phyloP scores from a whole-genome alignment of 2,329 filamentous ascomycete species.

The Exophiala oligosperma region DNA sequence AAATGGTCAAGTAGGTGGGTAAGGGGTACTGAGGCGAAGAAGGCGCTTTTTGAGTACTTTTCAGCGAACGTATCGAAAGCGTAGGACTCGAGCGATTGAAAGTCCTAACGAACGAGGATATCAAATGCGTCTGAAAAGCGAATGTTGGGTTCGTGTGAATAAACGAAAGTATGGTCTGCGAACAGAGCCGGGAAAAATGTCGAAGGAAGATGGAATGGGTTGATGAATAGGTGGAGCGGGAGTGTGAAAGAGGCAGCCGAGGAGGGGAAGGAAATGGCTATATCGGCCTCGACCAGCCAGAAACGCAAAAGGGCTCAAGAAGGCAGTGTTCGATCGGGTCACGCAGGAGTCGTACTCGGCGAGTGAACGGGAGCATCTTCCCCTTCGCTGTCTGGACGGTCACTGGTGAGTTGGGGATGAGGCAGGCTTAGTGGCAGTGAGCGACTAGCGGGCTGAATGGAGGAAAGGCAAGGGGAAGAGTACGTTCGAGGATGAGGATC shows the following conservation, averaged over 20 bases:
- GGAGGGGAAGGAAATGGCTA: slow-evolving; percentile 27
- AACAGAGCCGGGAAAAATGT: slow-evolving; percentile 28
- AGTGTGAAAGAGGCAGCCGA: slow-evolving; percentile 23
- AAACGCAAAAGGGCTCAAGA: slow-evolving; percentile 8
- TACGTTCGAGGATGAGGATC: slow-evolving; percentile 5
- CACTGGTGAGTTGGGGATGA: slow-evolving; percentile 12
- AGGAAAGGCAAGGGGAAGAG: slow-evolving; percentile 11
- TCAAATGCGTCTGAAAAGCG: slow-evolving; percentile 26
- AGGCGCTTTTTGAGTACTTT: slow-evolving; percentile 8
- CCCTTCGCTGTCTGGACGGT: neutral
- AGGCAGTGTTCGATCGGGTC: slow-evolving; percentile 18
- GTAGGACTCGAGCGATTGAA: slow-evolving; percentile 30
- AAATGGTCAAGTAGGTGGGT: neutral
- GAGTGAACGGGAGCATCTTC: slow-evolving; percentile 14
- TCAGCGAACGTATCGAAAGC: slow-evolving; percentile 25
- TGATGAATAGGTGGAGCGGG: slow-evolving; percentile 24
- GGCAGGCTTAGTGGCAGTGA: slow-evolving; percentile 25
- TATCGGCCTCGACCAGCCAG: slow-evolving; percentile 25
- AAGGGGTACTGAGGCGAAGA: neutral
- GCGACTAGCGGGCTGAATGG: slow-evolving; percentile 22
- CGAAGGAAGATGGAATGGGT: slow-evolving; percentile 22
- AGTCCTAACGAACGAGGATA: slow-evolving; percentile 24
- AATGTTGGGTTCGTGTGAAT: slow-evolving; percentile 21
- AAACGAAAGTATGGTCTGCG: slow-evolving; percentile 32
- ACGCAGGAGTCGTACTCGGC: slow-evolving; percentile 18